Conservation (phyloP, 2,329 filamentous ascomycete species). For the Rutstroemia sp. region DNA sequence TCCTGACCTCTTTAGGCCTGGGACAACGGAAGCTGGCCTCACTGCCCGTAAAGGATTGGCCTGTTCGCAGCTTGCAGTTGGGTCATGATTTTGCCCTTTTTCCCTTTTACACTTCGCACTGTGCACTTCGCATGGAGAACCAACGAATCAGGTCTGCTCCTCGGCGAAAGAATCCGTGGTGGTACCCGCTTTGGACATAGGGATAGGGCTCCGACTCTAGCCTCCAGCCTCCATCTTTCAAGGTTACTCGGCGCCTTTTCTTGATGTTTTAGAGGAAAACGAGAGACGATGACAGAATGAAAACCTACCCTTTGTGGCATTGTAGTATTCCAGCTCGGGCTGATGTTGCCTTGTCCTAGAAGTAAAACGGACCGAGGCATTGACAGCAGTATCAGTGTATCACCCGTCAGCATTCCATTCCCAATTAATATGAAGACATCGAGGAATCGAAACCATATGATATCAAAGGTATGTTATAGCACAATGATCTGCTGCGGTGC, state of each 20-base stretch:
- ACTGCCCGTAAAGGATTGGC: not conserved
- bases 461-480: not conserved
- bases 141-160: not conserved
- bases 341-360: not conserved
- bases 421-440: no score
- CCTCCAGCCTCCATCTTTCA: slow-evolving; percentile 7
- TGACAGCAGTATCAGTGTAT: no score
- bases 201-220: not conserved
- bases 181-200: slow-evolving; percentile 4
- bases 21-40: not conserved
- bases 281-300: not conserved
- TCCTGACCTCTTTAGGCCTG: no score
- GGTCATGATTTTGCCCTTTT: no score
- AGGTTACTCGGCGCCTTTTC: not conserved
- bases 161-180: not conserved
- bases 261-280: not conserved
- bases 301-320: not conserved
- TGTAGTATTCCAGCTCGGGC: not conserved
- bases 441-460: no score
- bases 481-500: not conserved
- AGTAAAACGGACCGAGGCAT: no score
- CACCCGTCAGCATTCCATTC: no score
- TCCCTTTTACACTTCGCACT: no score
- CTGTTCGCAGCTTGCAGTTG: no score
- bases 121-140: not conserved